Conservation (phyloP, 2,329 filamentous ascomycete genomes). For the Pseudocercospora ulei region DNA sequence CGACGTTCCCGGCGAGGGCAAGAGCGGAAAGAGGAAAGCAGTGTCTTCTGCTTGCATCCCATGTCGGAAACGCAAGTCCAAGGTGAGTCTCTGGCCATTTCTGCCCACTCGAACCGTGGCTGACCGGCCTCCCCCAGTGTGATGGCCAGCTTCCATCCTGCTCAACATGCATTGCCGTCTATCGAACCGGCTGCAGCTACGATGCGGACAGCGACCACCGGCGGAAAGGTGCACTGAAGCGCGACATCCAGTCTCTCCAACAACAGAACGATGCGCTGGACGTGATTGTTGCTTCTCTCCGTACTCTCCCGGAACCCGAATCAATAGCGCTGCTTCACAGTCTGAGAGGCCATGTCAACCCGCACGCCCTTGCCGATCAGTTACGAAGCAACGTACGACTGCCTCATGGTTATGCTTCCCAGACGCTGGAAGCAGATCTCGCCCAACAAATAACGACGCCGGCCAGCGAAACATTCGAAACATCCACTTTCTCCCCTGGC, state of each 20-base stretch:
- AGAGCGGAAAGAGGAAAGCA: constrained; percentile 32
- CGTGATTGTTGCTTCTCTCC: constrained; percentile 40
- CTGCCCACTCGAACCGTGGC: constrained; percentile 1
- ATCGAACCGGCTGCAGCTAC: constrained; percentile 44
- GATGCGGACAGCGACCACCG: constrained; percentile 43
- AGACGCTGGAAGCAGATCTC: constrained; percentile 32
- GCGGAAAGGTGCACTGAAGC: constrained; percentile 38
- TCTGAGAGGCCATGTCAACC: constrained; percentile 37
- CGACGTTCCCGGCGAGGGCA: constrained; percentile 26
- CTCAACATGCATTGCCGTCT: constrained; percentile 45
- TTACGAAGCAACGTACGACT: constrained; percentile 36
- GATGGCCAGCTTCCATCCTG: constrained; percentile 44
- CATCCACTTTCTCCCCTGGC: constrained; percentile 8
- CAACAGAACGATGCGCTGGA: constrained; percentile 33
- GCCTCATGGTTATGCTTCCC: constrained; percentile 29
- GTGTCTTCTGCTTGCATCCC: constrained; percentile 42
- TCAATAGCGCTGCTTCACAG: constrained; percentile 38
- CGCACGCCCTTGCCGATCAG: constrained; percentile 37
- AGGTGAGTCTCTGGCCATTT: constrained; percentile 31
- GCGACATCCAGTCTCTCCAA: constrained; percentile 36
- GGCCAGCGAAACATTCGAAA: constrained; percentile 12
- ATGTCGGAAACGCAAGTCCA: constrained; percentile 45
- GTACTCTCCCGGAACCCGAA: constrained; percentile 40
- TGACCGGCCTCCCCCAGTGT: constrained; percentile 35
- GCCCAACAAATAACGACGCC: constrained; percentile 26